These are phyloP conservation scores for Gastrodia elata DNA, from an alignment of 106 monocot genomes.

Conservation along the genomic window DNA sequence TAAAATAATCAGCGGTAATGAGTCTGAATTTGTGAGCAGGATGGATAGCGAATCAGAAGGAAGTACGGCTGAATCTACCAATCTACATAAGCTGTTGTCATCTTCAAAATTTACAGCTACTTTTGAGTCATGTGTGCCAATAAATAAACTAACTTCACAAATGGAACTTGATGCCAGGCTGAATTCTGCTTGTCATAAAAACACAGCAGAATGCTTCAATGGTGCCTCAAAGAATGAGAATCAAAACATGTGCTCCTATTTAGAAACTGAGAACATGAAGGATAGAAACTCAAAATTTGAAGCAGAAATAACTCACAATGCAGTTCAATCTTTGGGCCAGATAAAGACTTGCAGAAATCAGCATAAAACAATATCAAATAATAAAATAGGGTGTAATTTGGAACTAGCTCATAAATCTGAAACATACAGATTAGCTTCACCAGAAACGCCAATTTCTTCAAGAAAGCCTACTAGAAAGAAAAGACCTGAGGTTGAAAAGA, in stretches of 20 bases:
- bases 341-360: background rate
- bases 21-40: slow-evolving; percentile 6
- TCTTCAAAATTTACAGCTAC: background rate
- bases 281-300: slow-evolving; percentile 6
- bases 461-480: slow-evolving; percentile 16
- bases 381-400: background rate
- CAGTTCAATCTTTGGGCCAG: slow-evolving; percentile 5
- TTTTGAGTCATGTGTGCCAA: slow-evolving; percentile 10
- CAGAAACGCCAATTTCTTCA: slow-evolving; percentile 14
- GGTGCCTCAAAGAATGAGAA: slow-evolving; percentile 9
- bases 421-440: slow-evolving; percentile 10
- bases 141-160: slow-evolving; percentile 10
- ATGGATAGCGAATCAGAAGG: slow-evolving; percentile 1
- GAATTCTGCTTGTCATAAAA: slow-evolving; percentile 5
- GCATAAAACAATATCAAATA: slow-evolving; percentile 8
- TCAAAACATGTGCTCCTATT: background rate
- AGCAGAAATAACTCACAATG: slow-evolving; percentile 1
- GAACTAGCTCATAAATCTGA: slow-evolving; percentile 8
- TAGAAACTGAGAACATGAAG: slow-evolving; percentile 2
- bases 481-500: slow-evolving; percentile 20
- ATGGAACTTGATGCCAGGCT: background rate
- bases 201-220: background rate
- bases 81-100: slow-evolving; percentile 1
- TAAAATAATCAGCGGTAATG: slow-evolving; percentile 9
- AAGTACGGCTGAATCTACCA: slow-evolving; percentile 4